phyloP scores from a whole-genome alignment of 257 asterid genomes.

The Rhazya stricta region DNA sequence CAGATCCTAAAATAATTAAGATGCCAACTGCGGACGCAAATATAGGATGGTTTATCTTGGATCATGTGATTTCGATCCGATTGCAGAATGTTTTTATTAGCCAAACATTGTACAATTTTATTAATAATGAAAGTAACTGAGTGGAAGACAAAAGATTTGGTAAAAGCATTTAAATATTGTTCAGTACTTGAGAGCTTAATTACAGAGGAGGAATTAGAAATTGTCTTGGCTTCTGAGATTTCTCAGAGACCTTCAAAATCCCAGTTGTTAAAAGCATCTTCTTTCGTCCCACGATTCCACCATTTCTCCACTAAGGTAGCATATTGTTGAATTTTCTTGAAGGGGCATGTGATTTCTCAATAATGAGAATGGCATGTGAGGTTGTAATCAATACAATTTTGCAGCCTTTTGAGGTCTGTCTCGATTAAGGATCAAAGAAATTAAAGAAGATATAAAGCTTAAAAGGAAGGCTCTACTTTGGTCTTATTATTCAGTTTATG shows the following conservation, averaged over 20 bases:
- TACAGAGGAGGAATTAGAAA: too few relatives aligned
- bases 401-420: neutral
- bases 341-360: constrained; percentile 7
- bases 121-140: too few relatives aligned
- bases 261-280: neutral
- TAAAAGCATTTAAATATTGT: neutral
- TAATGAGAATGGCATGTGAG: neutral
- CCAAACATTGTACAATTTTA: too few relatives aligned
- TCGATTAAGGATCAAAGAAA: neutral
- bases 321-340: neutral
- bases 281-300: constrained; percentile 1
- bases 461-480: neutral
- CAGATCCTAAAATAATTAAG: neutral
- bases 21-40: too few relatives aligned
- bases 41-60: neutral
- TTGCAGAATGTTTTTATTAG: neutral
- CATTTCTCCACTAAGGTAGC: neutral
- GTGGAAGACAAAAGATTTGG: too few relatives aligned
- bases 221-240: too few relatives aligned
- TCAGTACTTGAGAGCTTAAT: too few relatives aligned
- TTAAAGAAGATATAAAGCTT: neutral
- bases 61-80: neutral
- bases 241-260: too few relatives aligned
- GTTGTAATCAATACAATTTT: neutral
- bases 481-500: neutral